Conservation (phyloP, 192 early-diverging fungal species). For the Coemansia sp. region DNA sequence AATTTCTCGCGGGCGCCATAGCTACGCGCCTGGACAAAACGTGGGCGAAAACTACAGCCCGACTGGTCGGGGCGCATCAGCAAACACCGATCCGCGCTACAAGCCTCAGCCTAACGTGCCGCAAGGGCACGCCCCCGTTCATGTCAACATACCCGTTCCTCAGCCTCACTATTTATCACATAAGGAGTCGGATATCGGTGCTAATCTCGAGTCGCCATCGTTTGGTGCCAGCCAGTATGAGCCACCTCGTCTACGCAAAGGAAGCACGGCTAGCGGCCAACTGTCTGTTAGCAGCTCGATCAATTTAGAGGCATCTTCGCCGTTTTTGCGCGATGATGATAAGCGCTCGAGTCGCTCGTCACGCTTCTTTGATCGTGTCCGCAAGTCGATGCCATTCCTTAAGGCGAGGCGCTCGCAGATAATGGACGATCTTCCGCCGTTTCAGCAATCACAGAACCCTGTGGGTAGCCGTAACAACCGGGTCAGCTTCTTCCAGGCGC, state of each 20-base stretch:
- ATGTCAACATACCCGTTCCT: slow-evolving; percentile 12
- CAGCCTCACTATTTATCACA: slow-evolving; percentile 22
- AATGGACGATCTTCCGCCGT: slow-evolving; percentile 33
- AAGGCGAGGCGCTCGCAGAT: slow-evolving; percentile 43
- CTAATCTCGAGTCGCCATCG: slow-evolving; percentile 32
- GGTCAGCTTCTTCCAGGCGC: slow-evolving; percentile 44
- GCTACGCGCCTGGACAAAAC: slow-evolving; percentile 35
- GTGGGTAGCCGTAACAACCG: slow-evolving; percentile 31
- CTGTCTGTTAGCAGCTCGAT: slow-evolving; percentile 44
- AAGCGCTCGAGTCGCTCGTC: slow-evolving; percentile 42
- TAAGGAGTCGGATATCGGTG: slow-evolving; percentile 23
- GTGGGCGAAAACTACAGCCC: slow-evolving; percentile 20
- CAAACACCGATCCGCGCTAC: slow-evolving; percentile 8
- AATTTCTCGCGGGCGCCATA: slow-evolving; percentile 30
- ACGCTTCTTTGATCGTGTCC: slow-evolving; percentile 40
- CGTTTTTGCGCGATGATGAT: slow-evolving; percentile 45
- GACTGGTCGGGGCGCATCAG: neutral
- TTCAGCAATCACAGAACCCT: slow-evolving; percentile 34
- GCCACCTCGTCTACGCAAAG: slow-evolving; percentile 44
- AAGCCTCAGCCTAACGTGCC: slow-evolving; percentile 10
- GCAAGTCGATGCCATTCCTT: slow-evolving; percentile 53
- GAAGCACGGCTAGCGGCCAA: slow-evolving; percentile 47
- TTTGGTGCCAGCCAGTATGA: slow-evolving; percentile 52
- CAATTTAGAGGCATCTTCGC: slow-evolving; percentile 47
- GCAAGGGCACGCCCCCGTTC: slow-evolving; percentile 5